Base-by-base conservation (phyloP, 106 monocot species). In the Posidonia australis region DNA sequence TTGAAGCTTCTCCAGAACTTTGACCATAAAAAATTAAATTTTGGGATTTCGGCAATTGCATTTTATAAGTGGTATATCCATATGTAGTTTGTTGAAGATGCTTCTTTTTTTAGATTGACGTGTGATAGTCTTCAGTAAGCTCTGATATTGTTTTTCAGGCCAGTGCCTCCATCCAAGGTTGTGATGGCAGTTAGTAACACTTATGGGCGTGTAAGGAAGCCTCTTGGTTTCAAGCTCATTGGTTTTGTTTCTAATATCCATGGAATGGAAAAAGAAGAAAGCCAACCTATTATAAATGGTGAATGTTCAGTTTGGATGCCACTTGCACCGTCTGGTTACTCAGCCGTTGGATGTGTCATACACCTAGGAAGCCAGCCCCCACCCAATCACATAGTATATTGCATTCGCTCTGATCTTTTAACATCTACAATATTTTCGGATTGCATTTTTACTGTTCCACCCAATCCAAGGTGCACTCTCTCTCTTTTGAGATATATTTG, bases 271-370 rank as follows among this genome's bases (percentile, higher is more conserved):
- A 75, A 58, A 19, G 74, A 21, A 49, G 31, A 67, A 42, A 43
- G 17, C 12, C 26, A 65, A 59, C 21, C 58, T 21, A 57, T 56
- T 49, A 48, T n/a, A 47, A 60, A 76, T 31, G 74, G 51, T 72
- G 86, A 80, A 9, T 90, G 90, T 63, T 96, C 87, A 26, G 76
- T 96, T 46, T 96, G 96, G 96, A 62, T 81, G 74, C 96, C 96
- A 52, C 70, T 96, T 70, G 78, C 96, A 20, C 96, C 96, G 78
- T 74, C 84, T 52, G 96, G 96, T 65, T 96, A 96, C 66, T 74
- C 74, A 46, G 90, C 96, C 54, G 32, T 96, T 11, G 96, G 96
- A 11, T 96, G 87, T 74, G 87, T 96, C 30, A 86, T 76, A 16
- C 79, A 96, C 61, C n/a, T 75, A 9, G 96, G 87, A 70, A 82